Conservation (phyloP, 179 eudicot species). For the Camellia oleifera region DNA sequence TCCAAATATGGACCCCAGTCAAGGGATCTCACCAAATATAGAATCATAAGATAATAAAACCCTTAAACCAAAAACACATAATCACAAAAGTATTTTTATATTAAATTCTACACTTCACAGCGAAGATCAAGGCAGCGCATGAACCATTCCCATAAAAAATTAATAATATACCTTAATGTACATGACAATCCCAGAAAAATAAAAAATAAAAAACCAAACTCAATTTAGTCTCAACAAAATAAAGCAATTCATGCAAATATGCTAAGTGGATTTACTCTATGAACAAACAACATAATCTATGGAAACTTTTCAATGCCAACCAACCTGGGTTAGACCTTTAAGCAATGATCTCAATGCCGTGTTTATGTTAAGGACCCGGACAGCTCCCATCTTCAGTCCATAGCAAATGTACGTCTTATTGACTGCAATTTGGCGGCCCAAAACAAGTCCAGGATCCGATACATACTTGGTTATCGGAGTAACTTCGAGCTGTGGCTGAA, state of each 20-base stretch:
- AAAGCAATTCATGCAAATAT: background rate
- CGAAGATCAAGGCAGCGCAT: background rate
- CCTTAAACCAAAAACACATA: background rate
- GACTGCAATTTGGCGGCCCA: slow-evolving; percentile 93
- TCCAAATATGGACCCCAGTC: background rate
- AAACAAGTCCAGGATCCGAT: slow-evolving; percentile 87
- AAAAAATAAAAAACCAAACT: background rate
- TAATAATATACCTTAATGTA: background rate
- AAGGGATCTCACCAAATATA: background rate
- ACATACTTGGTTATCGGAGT: slow-evolving; percentile 93
- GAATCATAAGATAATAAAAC: slow-evolving; percentile 3
- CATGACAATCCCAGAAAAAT: background rate
- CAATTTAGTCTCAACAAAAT: background rate
- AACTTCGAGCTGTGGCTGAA: slow-evolving; percentile 97
- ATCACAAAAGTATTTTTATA: background rate
- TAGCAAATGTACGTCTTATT: slow-evolving; percentile 88
- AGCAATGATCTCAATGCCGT: slow-evolving; percentile 88
- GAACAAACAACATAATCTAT: slow-evolving; percentile 1
- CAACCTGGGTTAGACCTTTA: slow-evolving; percentile 90
- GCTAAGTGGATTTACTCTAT: background rate
- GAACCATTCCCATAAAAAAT: background rate
- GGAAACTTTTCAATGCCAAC: background rate
- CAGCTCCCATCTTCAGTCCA: slow-evolving; percentile 87
- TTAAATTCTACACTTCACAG: background rate
- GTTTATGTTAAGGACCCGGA: slow-evolving; percentile 87